A percentile compares a stretch with the other conserved stretches of the same genome.
Evolutionary conservation across 1,139 yeast genomes (phyloP).

Genomic region (Arxiozyma slooffiae): DNA sequence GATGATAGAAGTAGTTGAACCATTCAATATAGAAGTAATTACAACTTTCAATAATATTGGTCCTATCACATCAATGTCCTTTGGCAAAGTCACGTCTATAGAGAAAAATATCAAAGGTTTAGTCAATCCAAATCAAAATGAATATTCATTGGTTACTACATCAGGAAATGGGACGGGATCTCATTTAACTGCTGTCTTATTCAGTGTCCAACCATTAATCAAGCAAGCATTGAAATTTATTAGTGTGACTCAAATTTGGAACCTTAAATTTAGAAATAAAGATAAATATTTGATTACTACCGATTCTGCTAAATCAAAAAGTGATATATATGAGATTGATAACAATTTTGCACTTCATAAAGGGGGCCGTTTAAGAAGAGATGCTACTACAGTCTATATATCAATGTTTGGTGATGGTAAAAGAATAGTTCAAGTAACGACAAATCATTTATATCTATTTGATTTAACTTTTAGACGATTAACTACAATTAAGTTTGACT

Average conservation of each 20-base stretch:
- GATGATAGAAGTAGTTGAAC: slow-evolving; percentile 25
- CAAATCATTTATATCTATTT: slow-evolving; percentile 54
- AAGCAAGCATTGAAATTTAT: slow-evolving; percentile 66
- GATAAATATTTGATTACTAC: slow-evolving; percentile 62
- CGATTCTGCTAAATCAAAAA: slow-evolving; percentile 50
- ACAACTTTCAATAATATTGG: slow-evolving; percentile 62
- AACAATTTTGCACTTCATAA: slow-evolving; percentile 53
- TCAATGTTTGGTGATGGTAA: slow-evolving; percentile 52
- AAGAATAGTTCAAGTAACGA: slow-evolving; percentile 64
- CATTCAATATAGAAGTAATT: slow-evolving; percentile 36
- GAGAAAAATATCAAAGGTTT: slow-evolving; percentile 51
- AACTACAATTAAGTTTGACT: slow-evolving; percentile 34
- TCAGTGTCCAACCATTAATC: slow-evolving; percentile 55
- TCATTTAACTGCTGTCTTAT: slow-evolving; percentile 50
- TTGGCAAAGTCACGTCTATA: slow-evolving; percentile 51
- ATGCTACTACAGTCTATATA: slow-evolving; percentile 57
- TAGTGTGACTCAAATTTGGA: slow-evolving; percentile 70
- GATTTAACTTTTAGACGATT: slow-evolving; percentile 49
- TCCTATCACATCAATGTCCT: slow-evolving; percentile 60
- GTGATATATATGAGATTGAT: slow-evolving; percentile 66
- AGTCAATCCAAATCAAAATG: slow-evolving; percentile 56
- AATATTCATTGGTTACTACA: slow-evolving; percentile 58
- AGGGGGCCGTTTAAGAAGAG: slow-evolving; percentile 53
- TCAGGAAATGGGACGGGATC: slow-evolving; percentile 55
- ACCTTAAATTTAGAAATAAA: slow-evolving; percentile 38